These are phyloP conservation scores for Lathyrus tuberosus DNA, from an alignment of 306 rosid genomes.

Conservation along the genomic window DNA sequence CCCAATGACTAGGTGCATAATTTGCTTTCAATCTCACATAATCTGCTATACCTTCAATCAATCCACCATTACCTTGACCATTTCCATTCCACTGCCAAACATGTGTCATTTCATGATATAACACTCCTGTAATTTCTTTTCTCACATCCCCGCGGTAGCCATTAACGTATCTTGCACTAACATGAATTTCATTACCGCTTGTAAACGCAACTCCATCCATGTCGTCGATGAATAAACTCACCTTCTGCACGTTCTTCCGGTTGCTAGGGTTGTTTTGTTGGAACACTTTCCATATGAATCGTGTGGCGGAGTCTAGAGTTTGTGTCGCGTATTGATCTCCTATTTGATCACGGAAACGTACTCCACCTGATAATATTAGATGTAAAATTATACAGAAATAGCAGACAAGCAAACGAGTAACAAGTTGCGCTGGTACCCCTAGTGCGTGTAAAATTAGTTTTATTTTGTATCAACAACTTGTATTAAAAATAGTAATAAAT, in stretches of 20 bases:
- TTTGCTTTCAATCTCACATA: slow-evolving; percentile 55
- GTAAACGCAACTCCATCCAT: slow-evolving; percentile 43
- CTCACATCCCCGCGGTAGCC: slow-evolving; percentile 47
- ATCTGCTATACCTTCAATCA: slow-evolving; percentile 62
- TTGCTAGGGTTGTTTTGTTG: slow-evolving; percentile 32
- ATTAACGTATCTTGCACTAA: slow-evolving; percentile 43
- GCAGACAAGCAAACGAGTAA: too few relatives aligned
- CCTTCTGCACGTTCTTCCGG: slow-evolving; percentile 31
- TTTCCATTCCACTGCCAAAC: slow-evolving; percentile 76
- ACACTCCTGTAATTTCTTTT: slow-evolving; percentile 50
- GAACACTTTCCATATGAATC: slow-evolving; percentile 43
- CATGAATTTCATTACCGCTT: slow-evolving; percentile 46
- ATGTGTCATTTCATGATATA: slow-evolving; percentile 55
- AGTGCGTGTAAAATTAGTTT: too few relatives aligned
- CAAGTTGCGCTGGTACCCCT: too few relatives aligned
- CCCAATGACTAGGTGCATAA: slow-evolving; percentile 45
- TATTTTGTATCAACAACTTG: neutral
- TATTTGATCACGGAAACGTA: slow-evolving; percentile 43
- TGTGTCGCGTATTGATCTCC: slow-evolving; percentile 33
- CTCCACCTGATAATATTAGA: slow-evolving; percentile 35
- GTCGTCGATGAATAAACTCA: slow-evolving; percentile 42
- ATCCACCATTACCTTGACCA: slow-evolving; percentile 32
- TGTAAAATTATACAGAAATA: too few relatives aligned
- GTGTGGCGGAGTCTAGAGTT: slow-evolving; percentile 40
- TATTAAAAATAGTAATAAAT: neutral